Base-by-base conservation (phyloP, 106 monocot species). In the Dendrobium officinale region DNA sequence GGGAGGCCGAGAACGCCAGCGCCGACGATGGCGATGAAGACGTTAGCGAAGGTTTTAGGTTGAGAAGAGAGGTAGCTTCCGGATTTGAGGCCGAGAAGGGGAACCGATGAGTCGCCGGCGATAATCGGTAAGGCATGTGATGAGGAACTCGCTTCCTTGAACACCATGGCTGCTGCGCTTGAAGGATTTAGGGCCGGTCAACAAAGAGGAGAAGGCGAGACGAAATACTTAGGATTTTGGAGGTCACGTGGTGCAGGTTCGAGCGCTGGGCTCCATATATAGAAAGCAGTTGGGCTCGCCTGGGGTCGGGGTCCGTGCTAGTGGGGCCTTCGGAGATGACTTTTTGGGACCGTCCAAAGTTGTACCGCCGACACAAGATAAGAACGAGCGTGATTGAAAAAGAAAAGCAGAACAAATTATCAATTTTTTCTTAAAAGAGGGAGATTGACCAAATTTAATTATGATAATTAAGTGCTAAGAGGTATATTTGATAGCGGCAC, bases 1-100 rank as follows among this genome's bases (percentile, higher is more conserved):
- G 96, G 96, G 49, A 96, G 93, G 17, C 96, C 96, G 41, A 96
- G 89, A 24, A 96, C 96, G n/a, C 96, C 96, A 20, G 96, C 89
- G 4, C 96, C 96, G 72, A 96, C 96, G 81, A 96, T 88, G 64
- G 96, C 85, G 81, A 96, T 96, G 93, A 96, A 96, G 26, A 96
- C 93, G 88, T 96, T 96, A 45, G 96, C 96, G 87, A 96, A 93
- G 27, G 96, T 93, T 83, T 91, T 96, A 58, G 93, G 79, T 77
- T 93, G 93, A 10, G 96, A 96, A 16, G 96, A 93, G 31, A 91
- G 91, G 72, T 70, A 81, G 78, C 80, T 26, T 2, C 54, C 55
- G 45, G 61, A 5, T 16, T 37, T 31, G 44, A 22, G 64, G 4
- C 76, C 76, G 7, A 76, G 45, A 24, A 76, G 76, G 7, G 76